These are phyloP conservation scores for Telfairia occidentalis DNA, from an alignment of 331 rosid species.

Conservation along the genomic window DNA sequence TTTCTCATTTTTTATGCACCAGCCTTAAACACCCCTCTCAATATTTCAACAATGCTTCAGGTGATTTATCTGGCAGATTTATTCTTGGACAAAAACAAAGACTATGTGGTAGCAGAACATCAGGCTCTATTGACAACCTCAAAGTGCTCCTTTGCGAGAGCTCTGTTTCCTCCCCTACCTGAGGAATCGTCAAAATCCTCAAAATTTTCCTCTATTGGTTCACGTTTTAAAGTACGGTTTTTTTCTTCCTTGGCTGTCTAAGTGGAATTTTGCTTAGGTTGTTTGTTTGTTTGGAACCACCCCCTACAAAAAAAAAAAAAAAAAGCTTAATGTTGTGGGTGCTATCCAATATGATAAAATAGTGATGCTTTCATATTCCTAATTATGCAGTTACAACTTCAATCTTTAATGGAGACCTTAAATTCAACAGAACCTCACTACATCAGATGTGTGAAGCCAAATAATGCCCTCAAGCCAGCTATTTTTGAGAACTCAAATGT, in stretches of 20 bases:
- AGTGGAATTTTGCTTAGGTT: background rate
- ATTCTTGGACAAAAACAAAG: slow-evolving; percentile 97
- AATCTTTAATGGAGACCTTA: slow-evolving; percentile 95
- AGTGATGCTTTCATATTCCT: slow-evolving; percentile 16
- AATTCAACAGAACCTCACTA: slow-evolving; percentile 91
- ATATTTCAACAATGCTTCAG: slow-evolving; percentile 31
- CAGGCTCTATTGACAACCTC: slow-evolving; percentile 79
- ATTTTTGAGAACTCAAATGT: slow-evolving; percentile 80
- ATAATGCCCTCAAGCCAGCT: slow-evolving; percentile 87
- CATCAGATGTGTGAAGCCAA: slow-evolving; percentile 98
- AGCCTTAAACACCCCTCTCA: slow-evolving; percentile 11
- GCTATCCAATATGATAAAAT: slow-evolving; percentile 3
- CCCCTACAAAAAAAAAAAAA: too few relatives aligned
- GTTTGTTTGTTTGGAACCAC: too few relatives aligned
- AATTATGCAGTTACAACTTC: slow-evolving; percentile 86
- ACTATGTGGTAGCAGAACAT: slow-evolving; percentile 95
- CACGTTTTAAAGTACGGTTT: slow-evolving; percentile 71
- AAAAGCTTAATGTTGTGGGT: background rate
- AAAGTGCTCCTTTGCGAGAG: slow-evolving; percentile 76
- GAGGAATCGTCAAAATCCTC: slow-evolving; percentile 90
- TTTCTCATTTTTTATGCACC: slow-evolving; percentile 12
- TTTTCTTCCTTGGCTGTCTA: background rate
- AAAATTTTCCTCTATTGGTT: slow-evolving; percentile 91
- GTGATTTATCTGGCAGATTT: slow-evolving; percentile 82
- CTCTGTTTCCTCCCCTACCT: slow-evolving; percentile 74